These are phyloP conservation scores for Lenwebbia sp. DNA, from an alignment of 345 rosid species.

Conservation along the genomic window DNA sequence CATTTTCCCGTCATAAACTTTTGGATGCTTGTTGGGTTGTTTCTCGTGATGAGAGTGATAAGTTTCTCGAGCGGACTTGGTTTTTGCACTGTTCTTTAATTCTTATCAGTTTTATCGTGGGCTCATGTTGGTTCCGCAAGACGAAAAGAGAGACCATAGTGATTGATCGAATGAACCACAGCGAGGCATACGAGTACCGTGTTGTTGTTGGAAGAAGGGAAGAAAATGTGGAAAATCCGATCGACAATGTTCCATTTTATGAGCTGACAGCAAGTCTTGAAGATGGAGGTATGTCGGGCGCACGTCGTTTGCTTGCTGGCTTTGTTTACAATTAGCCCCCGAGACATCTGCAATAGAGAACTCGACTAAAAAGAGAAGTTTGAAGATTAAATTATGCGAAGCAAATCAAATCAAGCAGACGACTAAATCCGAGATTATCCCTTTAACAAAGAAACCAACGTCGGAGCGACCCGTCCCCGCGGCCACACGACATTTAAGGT, in stretches of 20 bases:
- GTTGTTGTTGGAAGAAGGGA: not conserved
- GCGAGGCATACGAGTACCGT: not conserved
- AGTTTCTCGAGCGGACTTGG: not conserved
- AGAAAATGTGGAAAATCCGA: not conserved
- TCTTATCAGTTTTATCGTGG: not conserved
- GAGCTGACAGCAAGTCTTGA: not conserved
- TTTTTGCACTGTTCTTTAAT: not conserved
- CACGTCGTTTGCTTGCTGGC: not conserved
- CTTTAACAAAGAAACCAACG: not conserved
- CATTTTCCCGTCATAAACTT: not conserved
- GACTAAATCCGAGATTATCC: not conserved
- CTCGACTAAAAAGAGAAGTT: not conserved
- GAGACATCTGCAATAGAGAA: not conserved
- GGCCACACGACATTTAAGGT: not conserved
- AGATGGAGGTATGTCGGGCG: not conserved
- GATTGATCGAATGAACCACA: not conserved
- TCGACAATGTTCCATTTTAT: not conserved
- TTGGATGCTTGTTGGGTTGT: not conserved
- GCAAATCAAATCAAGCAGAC: not conserved
- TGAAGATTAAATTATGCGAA: not conserved
- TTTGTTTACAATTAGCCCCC: not conserved
- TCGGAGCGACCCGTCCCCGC: accelerated
- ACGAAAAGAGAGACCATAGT: not conserved
- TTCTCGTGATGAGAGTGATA: not conserved
- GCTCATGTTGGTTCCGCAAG: not conserved